These are phyloP conservation scores for Sphaerulina populicola DNA, from an alignment of 2,329 filamentous ascomycete genomes.

Conservation along the genomic window DNA sequence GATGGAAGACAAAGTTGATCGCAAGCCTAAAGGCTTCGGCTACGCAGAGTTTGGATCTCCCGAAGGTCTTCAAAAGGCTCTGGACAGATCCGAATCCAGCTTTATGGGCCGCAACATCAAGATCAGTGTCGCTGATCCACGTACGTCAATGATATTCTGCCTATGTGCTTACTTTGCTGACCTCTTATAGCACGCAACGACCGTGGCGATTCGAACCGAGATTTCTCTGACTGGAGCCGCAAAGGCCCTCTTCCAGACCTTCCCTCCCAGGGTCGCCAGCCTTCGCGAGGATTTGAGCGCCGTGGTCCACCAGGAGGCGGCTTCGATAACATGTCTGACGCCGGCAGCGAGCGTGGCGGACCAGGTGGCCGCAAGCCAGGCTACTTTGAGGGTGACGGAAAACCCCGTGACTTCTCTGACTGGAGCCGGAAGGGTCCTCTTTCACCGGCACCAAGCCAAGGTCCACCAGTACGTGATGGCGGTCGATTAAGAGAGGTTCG, in stretches of 20 bases:
- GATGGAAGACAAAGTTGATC: conserved; percentile 89
- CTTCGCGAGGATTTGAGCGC: conserved; percentile 40
- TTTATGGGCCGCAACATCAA: conserved; percentile 86
- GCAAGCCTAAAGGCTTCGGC: conserved; percentile 93
- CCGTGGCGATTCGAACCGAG: conserved; percentile 60
- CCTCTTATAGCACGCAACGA: conserved; percentile 39
- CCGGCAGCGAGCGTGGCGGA: conserved; percentile 46
- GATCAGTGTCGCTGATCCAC: conserved; percentile 93
- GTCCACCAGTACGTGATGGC: conserved; percentile 44
- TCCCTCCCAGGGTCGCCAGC: conserved; percentile 42
- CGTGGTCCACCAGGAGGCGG: conserved; percentile 11
- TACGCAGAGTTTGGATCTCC: conserved; percentile 88
- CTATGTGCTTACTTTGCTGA: conserved; percentile 8
- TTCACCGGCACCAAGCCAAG: conserved; percentile 53
- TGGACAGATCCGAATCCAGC: conserved; percentile 69
- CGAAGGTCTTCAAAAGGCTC: conserved; percentile 84
- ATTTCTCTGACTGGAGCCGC: conserved; percentile 84
- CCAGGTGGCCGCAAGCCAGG: conserved; percentile 54
- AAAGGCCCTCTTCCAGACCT: conserved; percentile 79
- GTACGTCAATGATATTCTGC: conserved; percentile 51
- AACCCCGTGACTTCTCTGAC: conserved; percentile 70
- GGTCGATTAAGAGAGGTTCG: conserved; percentile 44
- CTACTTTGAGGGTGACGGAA: conserved; percentile 61
- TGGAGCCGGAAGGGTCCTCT: conserved; percentile 95
- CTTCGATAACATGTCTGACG: conserved; percentile 40